Percentiles rank a stretch among this genome's conserved stretches.
These are phyloP conservation scores for Xylaria sp. DNA, from an alignment of 2,329 filamentous ascomycete species.

Conservation along the genomic window DNA sequence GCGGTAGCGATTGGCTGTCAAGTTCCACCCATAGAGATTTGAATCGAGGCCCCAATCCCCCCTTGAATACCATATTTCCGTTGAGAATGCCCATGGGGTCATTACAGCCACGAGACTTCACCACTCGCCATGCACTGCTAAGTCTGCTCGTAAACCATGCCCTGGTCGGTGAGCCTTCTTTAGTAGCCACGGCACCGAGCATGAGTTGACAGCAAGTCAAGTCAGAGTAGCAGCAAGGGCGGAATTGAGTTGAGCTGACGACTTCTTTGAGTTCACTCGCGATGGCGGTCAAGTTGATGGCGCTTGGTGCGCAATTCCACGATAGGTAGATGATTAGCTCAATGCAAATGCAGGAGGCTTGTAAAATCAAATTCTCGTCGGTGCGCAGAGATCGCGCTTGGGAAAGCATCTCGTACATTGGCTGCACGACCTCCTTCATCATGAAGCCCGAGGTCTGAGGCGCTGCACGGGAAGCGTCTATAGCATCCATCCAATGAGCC, in stretches of 20 bases:
- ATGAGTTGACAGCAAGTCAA: constrained; percentile 35
- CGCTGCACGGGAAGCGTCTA: background rate
- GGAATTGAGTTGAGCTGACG: constrained; percentile 20
- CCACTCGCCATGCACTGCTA: constrained; percentile 15
- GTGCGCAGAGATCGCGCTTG: background rate
- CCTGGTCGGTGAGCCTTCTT: constrained; percentile 26
- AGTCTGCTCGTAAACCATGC: constrained; percentile 33
- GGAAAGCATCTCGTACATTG: constrained; percentile 2
- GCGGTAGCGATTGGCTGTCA: background rate
- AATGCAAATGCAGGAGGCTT: constrained; percentile 21
- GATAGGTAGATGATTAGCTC: constrained; percentile 35
- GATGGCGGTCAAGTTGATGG: constrained; percentile 17
- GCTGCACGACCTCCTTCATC: background rate
- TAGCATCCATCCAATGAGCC: background rate
- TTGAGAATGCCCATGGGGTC: constrained; percentile 16
- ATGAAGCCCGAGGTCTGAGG: constrained; percentile 4
- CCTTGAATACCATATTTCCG: background rate
- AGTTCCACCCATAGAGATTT: constrained; percentile 5
- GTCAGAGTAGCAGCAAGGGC: constrained; percentile 33
- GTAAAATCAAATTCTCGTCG: background rate
- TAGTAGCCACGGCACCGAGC: constrained; percentile 34
- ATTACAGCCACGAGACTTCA: constrained; percentile 29
- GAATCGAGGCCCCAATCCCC: background rate
- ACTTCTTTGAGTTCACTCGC: constrained; percentile 30
- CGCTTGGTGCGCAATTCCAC: constrained; percentile 13